A percentile compares a stretch with the other conserved stretches of the same genome.
Evolutionary conservation across 2,329 filamentous ascomycete species (phyloP).

Genomic region (Emergomyces orientalis): DNA sequence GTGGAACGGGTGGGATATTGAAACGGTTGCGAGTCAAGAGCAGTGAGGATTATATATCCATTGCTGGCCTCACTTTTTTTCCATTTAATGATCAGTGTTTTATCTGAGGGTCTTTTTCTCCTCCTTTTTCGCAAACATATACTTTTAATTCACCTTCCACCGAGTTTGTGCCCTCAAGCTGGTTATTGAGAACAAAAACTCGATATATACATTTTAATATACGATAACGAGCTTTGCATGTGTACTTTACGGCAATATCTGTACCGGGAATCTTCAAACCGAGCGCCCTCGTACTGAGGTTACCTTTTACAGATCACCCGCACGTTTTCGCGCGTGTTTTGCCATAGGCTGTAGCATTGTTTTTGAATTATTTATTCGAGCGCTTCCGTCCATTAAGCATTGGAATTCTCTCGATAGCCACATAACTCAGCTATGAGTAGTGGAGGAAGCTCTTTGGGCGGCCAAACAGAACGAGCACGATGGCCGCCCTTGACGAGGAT

Average conservation of each 20-base stretch:
- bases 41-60: neutral
- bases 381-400: neutral
- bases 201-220: neutral
- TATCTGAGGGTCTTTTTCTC: neutral
- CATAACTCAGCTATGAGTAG: slow-evolving; percentile 1
- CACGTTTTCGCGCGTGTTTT: neutral
- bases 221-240: neutral
- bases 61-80: neutral
- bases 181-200: slow-evolving; percentile 2
- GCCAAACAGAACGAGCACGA: slow-evolving; percentile 61
- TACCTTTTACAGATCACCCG: neutral
- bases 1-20: neutral
- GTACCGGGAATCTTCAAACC: neutral
- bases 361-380: neutral
- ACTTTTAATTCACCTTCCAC: neutral
- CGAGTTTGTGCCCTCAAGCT: neutral
- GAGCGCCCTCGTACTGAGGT: no score
- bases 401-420: neutral
- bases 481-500: slow-evolving; percentile 75
- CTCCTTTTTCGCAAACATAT: neutral
- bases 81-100: neutral
- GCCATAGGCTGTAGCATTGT: neutral
- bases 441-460: slow-evolving; percentile 19
- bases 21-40: neutral
- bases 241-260: neutral